These are phyloP conservation scores for Eucalyptus marginata DNA, from an alignment of 345 rosid species.

Conservation along the genomic window DNA sequence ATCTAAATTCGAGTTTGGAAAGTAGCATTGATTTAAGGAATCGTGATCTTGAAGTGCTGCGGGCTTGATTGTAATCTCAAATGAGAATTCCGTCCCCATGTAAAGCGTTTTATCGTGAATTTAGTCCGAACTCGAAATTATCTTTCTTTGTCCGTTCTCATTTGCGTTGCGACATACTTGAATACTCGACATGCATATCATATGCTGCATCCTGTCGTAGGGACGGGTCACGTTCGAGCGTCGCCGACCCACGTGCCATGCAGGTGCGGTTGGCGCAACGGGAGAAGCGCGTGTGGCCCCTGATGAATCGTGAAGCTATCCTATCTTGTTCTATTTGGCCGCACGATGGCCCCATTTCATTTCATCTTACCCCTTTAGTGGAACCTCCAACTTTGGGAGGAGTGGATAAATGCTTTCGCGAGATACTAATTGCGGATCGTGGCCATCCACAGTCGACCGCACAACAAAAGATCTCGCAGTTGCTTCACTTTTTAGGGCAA, in stretches of 20 bases:
- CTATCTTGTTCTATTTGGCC: background rate
- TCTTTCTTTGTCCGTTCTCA: background rate
- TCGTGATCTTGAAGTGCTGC: background rate
- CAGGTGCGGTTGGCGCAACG: background rate
- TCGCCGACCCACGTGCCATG: background rate
- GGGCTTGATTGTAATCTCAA: background rate
- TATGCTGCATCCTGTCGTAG: background rate
- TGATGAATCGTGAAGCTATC: background rate
- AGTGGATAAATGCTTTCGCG: background rate
- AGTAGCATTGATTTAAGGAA: background rate
- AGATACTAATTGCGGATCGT: background rate
- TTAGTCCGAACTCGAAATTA: background rate
- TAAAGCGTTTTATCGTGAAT: background rate
- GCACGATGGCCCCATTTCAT: background rate
- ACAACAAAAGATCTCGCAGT: background rate
- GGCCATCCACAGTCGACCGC: background rate
- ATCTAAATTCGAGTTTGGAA: background rate
- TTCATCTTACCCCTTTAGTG: background rate
- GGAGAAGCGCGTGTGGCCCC: background rate
- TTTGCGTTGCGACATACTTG: background rate
- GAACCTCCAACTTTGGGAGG: background rate
- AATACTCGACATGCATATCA: background rate
- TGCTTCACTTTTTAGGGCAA: background rate
- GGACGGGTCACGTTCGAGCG: no score
- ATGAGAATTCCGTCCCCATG: background rate